Percentiles rank a stretch among this genome's conserved stretches.
Conservation (phyloP, 164 flowering plant genomes). For the Sedum album region DNA sequence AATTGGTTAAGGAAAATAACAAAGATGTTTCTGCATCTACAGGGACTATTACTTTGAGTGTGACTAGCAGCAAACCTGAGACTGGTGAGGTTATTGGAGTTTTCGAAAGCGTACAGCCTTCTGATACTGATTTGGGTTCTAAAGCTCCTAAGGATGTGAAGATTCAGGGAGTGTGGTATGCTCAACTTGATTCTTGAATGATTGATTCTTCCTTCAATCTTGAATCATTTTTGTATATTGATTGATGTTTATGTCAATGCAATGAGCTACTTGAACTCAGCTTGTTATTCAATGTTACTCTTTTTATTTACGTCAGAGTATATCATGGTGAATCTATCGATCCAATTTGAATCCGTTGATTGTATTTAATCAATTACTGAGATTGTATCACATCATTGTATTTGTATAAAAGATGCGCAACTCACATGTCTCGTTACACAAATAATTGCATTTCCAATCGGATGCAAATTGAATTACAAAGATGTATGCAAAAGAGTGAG, state of each 20-base stretch:
- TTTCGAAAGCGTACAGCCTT: constrained; percentile 89
- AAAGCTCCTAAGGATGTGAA: constrained; percentile 84
- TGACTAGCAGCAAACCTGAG: constrained; percentile 62
- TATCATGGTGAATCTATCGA: no score
- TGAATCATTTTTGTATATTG: background rate
- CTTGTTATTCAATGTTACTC: no score
- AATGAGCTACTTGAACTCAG: background rate
- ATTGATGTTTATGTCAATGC: background rate
- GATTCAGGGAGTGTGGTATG: constrained; percentile 94
- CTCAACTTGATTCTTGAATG: constrained; percentile 66
- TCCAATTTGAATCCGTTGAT: no score
- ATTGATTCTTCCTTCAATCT: no score
- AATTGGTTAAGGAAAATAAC: constrained; percentile 65
- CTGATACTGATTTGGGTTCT: constrained; percentile 27
- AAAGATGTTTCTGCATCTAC: constrained; percentile 57
- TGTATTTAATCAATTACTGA: no score
- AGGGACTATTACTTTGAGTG: constrained; percentile 75
- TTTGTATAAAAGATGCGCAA: no score
- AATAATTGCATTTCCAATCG: no score
- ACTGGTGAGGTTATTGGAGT: constrained; percentile 38
- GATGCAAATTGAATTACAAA: no score
- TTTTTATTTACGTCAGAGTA: no score
- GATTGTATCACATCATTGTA: no score
- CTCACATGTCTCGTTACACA: no score
- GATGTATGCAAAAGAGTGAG: no score